A percentile compares a stretch with the other conserved stretches of the same genome.
These are phyloP conservation scores for Exophiala dermatitidis DNA, from an alignment of 2,329 filamentous ascomycete genomes.

Conservation along the genomic window DNA sequence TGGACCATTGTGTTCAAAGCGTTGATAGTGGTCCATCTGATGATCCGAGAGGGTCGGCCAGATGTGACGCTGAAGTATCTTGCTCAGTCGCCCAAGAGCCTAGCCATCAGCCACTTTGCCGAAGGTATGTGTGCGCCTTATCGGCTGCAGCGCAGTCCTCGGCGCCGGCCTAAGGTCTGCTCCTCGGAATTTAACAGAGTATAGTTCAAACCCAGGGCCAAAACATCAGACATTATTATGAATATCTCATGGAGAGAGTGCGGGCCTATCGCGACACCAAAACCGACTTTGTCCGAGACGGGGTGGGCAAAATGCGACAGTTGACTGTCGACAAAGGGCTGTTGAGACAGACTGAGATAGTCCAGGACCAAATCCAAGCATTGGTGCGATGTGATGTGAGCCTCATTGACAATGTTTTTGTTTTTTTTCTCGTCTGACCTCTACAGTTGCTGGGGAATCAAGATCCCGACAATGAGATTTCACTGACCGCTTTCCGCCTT, in stretches of 20 bases:
- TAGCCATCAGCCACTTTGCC: conserved; percentile 84
- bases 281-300: conserved; percentile 80
- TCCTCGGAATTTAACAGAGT: conserved; percentile 17
- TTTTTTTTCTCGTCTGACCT: conserved; percentile 16
- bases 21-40: conserved; percentile 88
- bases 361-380: conserved; percentile 80
- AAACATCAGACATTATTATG: conserved; percentile 86
- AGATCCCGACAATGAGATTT: conserved; percentile 94
- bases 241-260: conserved; percentile 76
- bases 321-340: conserved; percentile 86
- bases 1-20: conserved; percentile 99
- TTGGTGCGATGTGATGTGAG: conserved; percentile 80
- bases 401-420: conserved; percentile 32
- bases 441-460: conserved; percentile 66
- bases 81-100: conserved; percentile 69
- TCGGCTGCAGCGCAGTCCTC: too few species aligned
- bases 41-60: conserved; percentile 90
- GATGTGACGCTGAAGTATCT: conserved; percentile 84
- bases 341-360: conserved; percentile 79
- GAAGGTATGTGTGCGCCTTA: conserved; percentile 58
- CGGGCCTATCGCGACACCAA: conserved; percentile 76
- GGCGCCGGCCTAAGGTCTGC: neutral
- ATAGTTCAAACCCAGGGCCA: conserved; percentile 86
- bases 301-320: conserved; percentile 75
- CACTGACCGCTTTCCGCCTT: conserved; percentile 83